Evolutionary conservation across 768 basidiomycete species (phyloP), one percentile per base, ranked within the genome.

Genomic region (Tylopilus sp.): DNA sequence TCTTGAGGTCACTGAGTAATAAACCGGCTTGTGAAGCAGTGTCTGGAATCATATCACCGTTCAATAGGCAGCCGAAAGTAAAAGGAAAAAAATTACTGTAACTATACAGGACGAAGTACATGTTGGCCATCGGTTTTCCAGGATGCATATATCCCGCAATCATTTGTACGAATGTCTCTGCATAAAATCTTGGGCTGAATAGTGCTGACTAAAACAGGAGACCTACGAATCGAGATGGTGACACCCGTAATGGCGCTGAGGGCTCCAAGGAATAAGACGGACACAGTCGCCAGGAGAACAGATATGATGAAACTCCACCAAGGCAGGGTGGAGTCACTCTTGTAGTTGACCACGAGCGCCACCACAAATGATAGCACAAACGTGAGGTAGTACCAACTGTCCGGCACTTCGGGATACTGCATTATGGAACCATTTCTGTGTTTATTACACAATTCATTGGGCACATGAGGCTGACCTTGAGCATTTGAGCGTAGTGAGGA

Each of bases 1-100:
- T 76, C 62, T 83, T 85, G 8, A 84, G 70, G 57, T 85, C 83
- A 21, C 79, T 73, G 40, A 82, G 74, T n/a, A 84, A 68, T 2
- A 77, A 70, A 46, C 66, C 64, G 31, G 79, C 78, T 63, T 83
- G 80, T 35, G 70, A 64, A 40, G 75, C 66, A n/a, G 78, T 75
- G 48, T 79, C 79, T 81, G n/a, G 73, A 71, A 41, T 30, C 9
- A 69, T 30, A 1, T n/a, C n/a, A n/a, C n/a, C n/a, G n/a, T 18
- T 40, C 43, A 18, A 23, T 13, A 42, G 17, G 11, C 23, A 26
- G 9, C 23, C 21, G 38, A 3, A n/a, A 15, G 11, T 20, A 11
- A 40, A 58, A 70, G n/a, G n/a, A n/a, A n/a, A n/a, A n/a, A n/a
- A n/a, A n/a, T 62, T 33, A 76, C 76, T 77, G 57, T 76, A 79